Base-by-base conservation (phyloP, 2,329 filamentous ascomycete genomes). In the Ceratocystis cacaofunesta region DNA sequence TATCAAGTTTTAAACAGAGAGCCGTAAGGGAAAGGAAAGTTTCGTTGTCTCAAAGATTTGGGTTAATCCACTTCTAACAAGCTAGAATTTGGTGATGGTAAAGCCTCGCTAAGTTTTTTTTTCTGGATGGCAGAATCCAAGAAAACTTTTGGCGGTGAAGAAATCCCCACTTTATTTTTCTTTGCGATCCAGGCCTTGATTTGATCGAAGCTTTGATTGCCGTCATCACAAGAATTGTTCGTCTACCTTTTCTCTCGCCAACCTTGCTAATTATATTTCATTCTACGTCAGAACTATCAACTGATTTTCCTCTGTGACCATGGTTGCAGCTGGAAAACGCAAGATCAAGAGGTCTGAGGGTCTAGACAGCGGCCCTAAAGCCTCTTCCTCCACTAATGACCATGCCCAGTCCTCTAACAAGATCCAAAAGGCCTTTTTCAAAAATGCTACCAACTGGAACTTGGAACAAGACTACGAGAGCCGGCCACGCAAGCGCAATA, bases 401-500 rank as follows among this genome's bases (percentile, higher is more conserved):
- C n/a, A 63, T 32, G 36, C 4, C 7, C 36, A 30, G 32, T 71
- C 71, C 5, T 74, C 72, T 2, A 74, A 72, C 67, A 78, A 76
- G 64, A 74, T 78, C n/a, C 80, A 83, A 66, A 82, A 82, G 70
- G 81, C 82, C 64, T 91, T 92, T 74, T 82, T 89, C 76, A 83
- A 84, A 71, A 86, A 84, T 71, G 90, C 88, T 5, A 81, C 89
- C 67, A 86, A 85, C 75, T 97, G 92, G 91, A 85, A 96, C 72
- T 81, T 96, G 61, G 94, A 96, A 77, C 88, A 95, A 73, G 87
- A 90, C 74, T 97, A 96, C 78, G 91, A 95, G 75, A 83, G 83
- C 68, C 85, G 85, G 70, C 85, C 88, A 60, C 82, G 89, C 70
- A 94, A 94, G 74, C 76, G 81, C 44, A 86, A 84, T 72, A 90